Evolutionary conservation across 352 stramenopile species (phyloP).

Genomic region (Phytophthora pistaciae): DNA sequence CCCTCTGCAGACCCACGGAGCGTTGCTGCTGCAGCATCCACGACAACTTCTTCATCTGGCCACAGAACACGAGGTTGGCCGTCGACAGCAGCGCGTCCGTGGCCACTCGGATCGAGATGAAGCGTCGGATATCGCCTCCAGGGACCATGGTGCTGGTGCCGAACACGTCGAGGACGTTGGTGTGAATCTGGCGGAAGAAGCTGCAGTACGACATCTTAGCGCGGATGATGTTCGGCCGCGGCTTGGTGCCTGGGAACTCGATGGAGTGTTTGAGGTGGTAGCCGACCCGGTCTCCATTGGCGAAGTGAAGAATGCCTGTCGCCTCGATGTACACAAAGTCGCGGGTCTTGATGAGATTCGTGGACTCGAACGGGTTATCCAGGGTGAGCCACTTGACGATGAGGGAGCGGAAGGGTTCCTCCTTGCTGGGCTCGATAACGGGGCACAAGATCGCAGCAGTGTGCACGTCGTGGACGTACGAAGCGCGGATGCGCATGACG

Average conservation of each 20-base stretch:
- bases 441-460: conserved; percentile 32
- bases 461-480: conserved; percentile 41
- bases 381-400: conserved; percentile 47
- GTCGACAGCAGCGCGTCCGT: conserved; percentile 13
- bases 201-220: conserved; percentile 48
- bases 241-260: conserved; percentile 19
- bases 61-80: conserved; percentile 32
- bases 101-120: background rate
- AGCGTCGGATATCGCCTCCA: conserved; percentile 9
- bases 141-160: conserved; percentile 39
- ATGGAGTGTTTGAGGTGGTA: conserved; percentile 34
- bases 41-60: conserved; percentile 41
- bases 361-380: conserved; percentile 34
- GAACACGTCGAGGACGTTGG: conserved; percentile 54
- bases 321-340: conserved; percentile 54
- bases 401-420: conserved; percentile 35
- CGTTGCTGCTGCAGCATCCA: conserved; percentile 16
- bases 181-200: conserved; percentile 56
- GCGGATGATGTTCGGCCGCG: conserved; percentile 47
- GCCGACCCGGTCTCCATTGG: conserved; percentile 33
- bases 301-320: conserved; percentile 21
- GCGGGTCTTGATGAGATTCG: conserved; percentile 39
- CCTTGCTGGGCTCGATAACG: conserved; percentile 26
- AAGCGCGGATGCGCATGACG: conserved; percentile 40
- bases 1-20: conserved; percentile 19